phyloP scores from a whole-genome alignment of 805 yeast genomes.

The Barnettozyma botsteinii region DNA sequence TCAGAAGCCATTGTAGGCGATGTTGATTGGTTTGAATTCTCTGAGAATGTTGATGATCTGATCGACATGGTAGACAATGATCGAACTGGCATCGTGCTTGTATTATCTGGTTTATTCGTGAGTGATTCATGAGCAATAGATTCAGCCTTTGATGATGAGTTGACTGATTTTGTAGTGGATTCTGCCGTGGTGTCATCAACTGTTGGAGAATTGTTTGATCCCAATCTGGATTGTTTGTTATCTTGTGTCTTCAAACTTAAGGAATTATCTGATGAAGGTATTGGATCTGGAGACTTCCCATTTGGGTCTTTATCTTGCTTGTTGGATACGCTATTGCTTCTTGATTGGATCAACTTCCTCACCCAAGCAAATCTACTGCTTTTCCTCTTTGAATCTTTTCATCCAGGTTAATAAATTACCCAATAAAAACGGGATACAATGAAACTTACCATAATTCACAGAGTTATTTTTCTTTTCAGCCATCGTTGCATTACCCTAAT shows the following conservation, averaged over 20 bases:
- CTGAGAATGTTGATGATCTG: constrained; percentile 34
- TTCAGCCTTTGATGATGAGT: not conserved
- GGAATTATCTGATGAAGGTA: not conserved
- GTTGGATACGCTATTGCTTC: not conserved
- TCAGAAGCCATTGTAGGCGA: constrained; percentile 31
- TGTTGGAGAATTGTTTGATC: not conserved
- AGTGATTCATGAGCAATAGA: constrained; percentile 14
- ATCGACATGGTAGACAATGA: constrained; percentile 31
- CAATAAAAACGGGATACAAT: too few relatives aligned
- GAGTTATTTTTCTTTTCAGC: not conserved
- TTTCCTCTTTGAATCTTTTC: constrained; percentile 1
- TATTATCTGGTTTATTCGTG: constrained; percentile 19
- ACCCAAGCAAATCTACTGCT: constrained; percentile 2
- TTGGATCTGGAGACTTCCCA: not conserved
- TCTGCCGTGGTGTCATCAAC: not conserved
- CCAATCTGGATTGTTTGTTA: too few relatives aligned
- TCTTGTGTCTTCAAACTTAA: too few relatives aligned
- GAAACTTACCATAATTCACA: not conserved
- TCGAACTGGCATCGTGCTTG: constrained; percentile 29
- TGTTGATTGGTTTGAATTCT: constrained; percentile 31
- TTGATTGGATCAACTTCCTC: not conserved
- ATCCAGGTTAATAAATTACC: too few relatives aligned
- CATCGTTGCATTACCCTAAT: not conserved
- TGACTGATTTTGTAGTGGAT: not conserved
- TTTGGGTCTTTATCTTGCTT: not conserved